Percentiles rank a stretch among this genome's conserved stretches.
These are phyloP conservation scores for Chloranthus sessilifolius DNA, from an alignment of 164 flowering plant species.

Conservation along the genomic window DNA sequence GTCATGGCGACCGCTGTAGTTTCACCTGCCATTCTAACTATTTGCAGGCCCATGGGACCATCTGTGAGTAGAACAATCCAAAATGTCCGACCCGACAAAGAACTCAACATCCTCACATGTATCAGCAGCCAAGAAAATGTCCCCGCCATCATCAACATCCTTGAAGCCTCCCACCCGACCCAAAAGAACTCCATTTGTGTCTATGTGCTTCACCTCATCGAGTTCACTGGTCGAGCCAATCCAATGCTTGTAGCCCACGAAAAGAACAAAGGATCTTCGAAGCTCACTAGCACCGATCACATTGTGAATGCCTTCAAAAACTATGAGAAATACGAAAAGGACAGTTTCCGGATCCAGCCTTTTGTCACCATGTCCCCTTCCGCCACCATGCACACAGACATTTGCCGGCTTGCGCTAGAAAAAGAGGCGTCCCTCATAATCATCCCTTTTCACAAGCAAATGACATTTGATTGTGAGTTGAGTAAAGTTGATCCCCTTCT, in stretches of 20 bases:
- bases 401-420: slow-evolving; percentile 29
- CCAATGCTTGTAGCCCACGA: slow-evolving; percentile 35
- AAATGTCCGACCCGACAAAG: background rate
- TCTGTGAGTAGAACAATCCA: background rate
- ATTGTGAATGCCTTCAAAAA: slow-evolving; percentile 35
- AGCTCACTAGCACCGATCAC: slow-evolving; percentile 17
- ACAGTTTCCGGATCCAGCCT: background rate
- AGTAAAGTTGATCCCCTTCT: background rate
- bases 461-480: slow-evolving; percentile 4
- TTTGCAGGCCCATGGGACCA: background rate
- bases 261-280: background rate
- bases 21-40: background rate
- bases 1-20: background rate
- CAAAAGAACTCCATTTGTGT: background rate
- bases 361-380: slow-evolving; percentile 23
- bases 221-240: background rate
- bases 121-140: background rate
- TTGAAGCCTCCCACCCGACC: slow-evolving; percentile 1
- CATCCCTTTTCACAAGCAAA: slow-evolving; percentile 23
- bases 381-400: slow-evolving; percentile 27
- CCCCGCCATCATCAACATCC: background rate
- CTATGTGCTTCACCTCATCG: slow-evolving; percentile 1
- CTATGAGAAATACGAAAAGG: slow-evolving; percentile 5
- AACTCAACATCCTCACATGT: background rate
- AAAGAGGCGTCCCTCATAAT: slow-evolving; percentile 18